Conservation (phyloP, 2,329 filamentous ascomycete species). For the Verticillium nubilum region DNA sequence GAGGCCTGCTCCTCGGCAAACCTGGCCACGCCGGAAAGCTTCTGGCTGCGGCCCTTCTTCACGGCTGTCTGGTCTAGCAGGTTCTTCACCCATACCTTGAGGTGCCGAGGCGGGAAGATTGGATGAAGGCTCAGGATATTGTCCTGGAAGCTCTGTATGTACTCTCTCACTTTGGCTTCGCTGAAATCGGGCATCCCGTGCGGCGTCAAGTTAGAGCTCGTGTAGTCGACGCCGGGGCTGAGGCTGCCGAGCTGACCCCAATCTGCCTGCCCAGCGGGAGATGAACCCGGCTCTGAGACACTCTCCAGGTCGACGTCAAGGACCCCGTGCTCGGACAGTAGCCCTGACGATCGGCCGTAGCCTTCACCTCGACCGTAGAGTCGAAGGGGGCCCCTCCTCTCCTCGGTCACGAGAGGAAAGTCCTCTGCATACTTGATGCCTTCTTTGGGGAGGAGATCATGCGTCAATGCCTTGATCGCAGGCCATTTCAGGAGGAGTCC, state of each 20-base stretch:
- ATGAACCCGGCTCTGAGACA: constrained; percentile 43
- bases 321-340: constrained; percentile 26
- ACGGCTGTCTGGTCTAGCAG: constrained; percentile 45
- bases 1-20: constrained; percentile 23
- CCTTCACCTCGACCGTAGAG: constrained; percentile 78
- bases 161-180: constrained; percentile 41
- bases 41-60: constrained; percentile 1
- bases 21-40: constrained; percentile 16
- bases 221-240: constrained; percentile 33
- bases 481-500: constrained; percentile 73
- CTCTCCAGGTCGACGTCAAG: constrained; percentile 40
- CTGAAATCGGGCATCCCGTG: constrained; percentile 52
- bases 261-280: constrained; percentile 47
- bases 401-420: constrained; percentile 73
- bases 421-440: constrained; percentile 55
- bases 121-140: constrained; percentile 63
- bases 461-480: constrained; percentile 61
- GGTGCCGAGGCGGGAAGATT: constrained; percentile 47
- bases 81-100: constrained; percentile 46
- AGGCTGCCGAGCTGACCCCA: constrained; percentile 55
- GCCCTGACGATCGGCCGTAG: constrained; percentile 31
- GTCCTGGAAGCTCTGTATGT: constrained; percentile 52
- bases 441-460: constrained; percentile 37
- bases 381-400: constrained; percentile 66
- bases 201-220: constrained; percentile 30